Conservation (phyloP, 1,284 basidiomycete genomes). For the Microstroma glucosiphilum region DNA sequence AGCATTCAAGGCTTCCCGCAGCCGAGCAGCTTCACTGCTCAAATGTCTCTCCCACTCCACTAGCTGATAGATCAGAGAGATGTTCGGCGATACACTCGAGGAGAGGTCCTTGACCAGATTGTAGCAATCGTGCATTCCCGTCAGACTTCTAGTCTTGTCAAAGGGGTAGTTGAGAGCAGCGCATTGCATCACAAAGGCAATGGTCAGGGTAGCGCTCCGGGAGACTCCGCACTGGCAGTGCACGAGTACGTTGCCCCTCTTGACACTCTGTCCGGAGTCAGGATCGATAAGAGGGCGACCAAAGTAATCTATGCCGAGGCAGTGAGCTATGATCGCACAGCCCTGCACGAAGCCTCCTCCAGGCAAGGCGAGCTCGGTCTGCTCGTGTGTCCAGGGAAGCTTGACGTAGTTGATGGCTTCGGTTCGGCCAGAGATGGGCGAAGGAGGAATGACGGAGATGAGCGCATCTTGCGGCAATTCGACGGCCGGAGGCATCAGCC, state of each 20-base stretch:
- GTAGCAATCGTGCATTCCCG: constrained; percentile 85
- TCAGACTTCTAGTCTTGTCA: constrained; percentile 23
- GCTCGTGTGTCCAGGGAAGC: constrained; percentile 78
- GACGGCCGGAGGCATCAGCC: constrained; percentile 12
- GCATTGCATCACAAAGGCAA: constrained; percentile 90
- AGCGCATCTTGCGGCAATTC: constrained; percentile 32
- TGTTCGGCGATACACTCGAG: constrained; percentile 63
- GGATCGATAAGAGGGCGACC: constrained; percentile 1
- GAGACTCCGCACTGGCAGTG: constrained; percentile 81
- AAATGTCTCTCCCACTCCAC: constrained; percentile 84
- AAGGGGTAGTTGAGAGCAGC: constrained; percentile 63
- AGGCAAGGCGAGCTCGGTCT: constrained; percentile 31
- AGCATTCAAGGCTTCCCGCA: constrained; percentile 18
- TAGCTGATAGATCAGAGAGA: constrained; percentile 88
- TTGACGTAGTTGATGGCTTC: constrained; percentile 65
- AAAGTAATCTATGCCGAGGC: constrained; percentile 57
- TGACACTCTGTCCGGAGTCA: neutral
- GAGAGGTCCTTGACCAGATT: constrained; percentile 60
- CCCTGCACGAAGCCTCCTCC: constrained; percentile 37
- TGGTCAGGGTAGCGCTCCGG: constrained; percentile 82
- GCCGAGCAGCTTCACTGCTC: constrained; percentile 24
- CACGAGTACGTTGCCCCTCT: constrained; percentile 32
- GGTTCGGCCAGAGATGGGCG: constrained; percentile 13
- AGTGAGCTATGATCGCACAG: constrained; percentile 39
- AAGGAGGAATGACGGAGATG: constrained; percentile 22